Percentiles rank a stretch among this genome's conserved stretches.
Evolutionary conservation across 768 basidiomycete genomes (phyloP).

Genomic region (Boletus patriciae): DNA sequence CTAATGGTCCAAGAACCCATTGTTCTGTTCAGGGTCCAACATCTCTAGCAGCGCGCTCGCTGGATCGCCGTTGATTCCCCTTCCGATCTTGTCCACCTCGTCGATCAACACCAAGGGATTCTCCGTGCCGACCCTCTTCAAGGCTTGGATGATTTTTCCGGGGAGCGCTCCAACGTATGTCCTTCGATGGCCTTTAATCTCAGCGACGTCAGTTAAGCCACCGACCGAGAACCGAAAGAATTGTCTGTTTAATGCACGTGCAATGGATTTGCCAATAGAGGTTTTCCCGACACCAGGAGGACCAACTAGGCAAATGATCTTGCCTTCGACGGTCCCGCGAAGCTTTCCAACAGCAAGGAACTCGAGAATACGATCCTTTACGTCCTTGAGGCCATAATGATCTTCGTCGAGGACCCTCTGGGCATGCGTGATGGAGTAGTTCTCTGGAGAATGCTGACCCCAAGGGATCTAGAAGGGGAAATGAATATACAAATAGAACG

Average conservation of each 20-base stretch:
- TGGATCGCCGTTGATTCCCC: slow-evolving; percentile 90
- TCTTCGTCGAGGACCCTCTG: slow-evolving; percentile 87
- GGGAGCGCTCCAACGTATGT: slow-evolving; percentile 97
- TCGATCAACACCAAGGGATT: slow-evolving; percentile 94
- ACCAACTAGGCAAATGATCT: slow-evolving; percentile 95
- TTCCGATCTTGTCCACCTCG: slow-evolving; percentile 94
- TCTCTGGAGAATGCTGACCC: slow-evolving; percentile 93
- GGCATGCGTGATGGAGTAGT: slow-evolving; percentile 84
- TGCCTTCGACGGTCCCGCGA: slow-evolving; percentile 92
- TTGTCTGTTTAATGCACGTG: slow-evolving; percentile 83
- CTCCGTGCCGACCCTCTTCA: slow-evolving; percentile 91
- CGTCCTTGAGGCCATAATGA: slow-evolving; percentile 89
- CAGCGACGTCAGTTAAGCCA: slow-evolving; percentile 95
- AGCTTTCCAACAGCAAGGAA: slow-evolving; percentile 96
- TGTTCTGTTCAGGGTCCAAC: slow-evolving; percentile 95
- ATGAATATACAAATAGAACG: neutral
- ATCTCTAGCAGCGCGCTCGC: slow-evolving; percentile 89
- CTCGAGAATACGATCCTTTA: slow-evolving; percentile 92
- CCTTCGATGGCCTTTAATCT: slow-evolving; percentile 96
- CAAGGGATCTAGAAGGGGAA: slow-evolving; percentile 74
- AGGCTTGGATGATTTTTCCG: slow-evolving; percentile 92
- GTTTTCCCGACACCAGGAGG: slow-evolving; percentile 99
- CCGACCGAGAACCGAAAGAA: slow-evolving; percentile 98
- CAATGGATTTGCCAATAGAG: slow-evolving; percentile 92
- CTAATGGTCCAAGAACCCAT: slow-evolving; percentile 94